Evolutionary conservation across 139 green algal genomes (phyloP), one percentile per base, ranked within the genome.

Genomic region (Chlorella sp.): DNA sequence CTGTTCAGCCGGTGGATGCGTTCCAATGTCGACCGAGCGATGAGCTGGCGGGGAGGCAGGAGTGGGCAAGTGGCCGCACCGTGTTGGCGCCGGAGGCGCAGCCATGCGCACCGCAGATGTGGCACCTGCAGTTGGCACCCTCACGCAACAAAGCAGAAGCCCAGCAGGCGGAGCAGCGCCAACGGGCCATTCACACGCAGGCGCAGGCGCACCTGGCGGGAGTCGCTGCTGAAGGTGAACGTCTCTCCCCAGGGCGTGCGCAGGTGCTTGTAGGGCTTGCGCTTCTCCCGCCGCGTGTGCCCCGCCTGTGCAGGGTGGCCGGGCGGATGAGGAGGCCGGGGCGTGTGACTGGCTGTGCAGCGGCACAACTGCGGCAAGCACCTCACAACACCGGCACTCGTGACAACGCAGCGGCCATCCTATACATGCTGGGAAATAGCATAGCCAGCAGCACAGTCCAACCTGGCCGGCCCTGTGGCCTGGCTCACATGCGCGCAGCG

Each of bases 1-100:
- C 16, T 20, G 58, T 93, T 93, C 64, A 89, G 48, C 44, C 85
- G 44, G 76, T 68, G 65, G 28, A 90, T 91, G 54, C 87, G 73
- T 7, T 74, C 41, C 46, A 83, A 44, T n/a, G 86, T 24, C 4
- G 65, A 38, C 7, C 38, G 48, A 7, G 44, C 8, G n/a, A 90
- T 56, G 40, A 30, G 75, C 0, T 13, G 19, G 36, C 51, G 51
- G 51, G 24, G 16, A 16, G 51, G 24, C 22, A 16, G 51, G 16
- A 16, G 16, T 60, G 51, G 46, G 46, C 7, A 17, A n/a, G n/a
- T n/a, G n/a, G n/a, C n/a, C n/a, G n/a, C n/a, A n/a, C n/a, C n/a
- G n/a, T n/a, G n/a, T n/a, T n/a, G n/a, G n/a, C n/a, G n/a, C n/a
- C n/a, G n/a, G n/a, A n/a, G n/a, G n/a, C n/a, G n/a, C n/a, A n/a